These are phyloP conservation scores for Apocynum venetum DNA, from an alignment of 257 asterid genomes.

Conservation along the genomic window DNA sequence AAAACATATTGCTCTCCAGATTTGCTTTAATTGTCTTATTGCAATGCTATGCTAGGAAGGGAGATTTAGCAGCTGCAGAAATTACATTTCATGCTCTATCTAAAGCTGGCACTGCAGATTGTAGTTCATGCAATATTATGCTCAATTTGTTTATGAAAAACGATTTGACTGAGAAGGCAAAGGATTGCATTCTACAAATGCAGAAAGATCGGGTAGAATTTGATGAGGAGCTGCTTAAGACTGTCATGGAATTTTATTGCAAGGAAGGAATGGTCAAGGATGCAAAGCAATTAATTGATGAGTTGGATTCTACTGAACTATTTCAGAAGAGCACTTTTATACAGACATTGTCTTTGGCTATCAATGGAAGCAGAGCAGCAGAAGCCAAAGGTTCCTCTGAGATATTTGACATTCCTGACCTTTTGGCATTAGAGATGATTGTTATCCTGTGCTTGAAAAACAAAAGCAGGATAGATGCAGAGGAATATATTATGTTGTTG, in stretches of 20 bases:
- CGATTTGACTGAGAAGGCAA: slow-evolving; percentile 64
- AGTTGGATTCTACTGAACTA: slow-evolving; percentile 32
- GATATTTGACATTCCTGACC: slow-evolving; percentile 35
- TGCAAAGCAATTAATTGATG: slow-evolving; percentile 49
- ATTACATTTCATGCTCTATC: slow-evolving; percentile 57
- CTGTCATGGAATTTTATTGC: slow-evolving; percentile 62
- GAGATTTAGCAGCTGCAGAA: slow-evolving; percentile 77
- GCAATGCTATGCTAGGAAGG: slow-evolving; percentile 57
- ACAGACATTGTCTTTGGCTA: slow-evolving; percentile 37
- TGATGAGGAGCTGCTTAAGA: slow-evolving; percentile 66
- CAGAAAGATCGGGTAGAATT: slow-evolving; percentile 57
- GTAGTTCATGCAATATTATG: slow-evolving; percentile 52
- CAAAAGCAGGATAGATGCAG: slow-evolving; percentile 34
- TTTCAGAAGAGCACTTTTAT: slow-evolving; percentile 39
- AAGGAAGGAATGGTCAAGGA: slow-evolving; percentile 69
- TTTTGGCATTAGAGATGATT: slow-evolving; percentile 53
- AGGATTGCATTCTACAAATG: slow-evolving; percentile 51
- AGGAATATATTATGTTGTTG: slow-evolving; percentile 44
- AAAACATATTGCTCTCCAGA: slow-evolving; percentile 52
- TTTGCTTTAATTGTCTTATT: slow-evolving; percentile 56
- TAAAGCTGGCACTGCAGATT: slow-evolving; percentile 58
- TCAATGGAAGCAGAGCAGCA: slow-evolving; percentile 35
- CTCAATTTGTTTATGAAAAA: slow-evolving; percentile 59
- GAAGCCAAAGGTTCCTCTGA: slow-evolving; percentile 31
- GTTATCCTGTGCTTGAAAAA: slow-evolving; percentile 54